Conservation (phyloP, 2,329 filamentous ascomycete genomes). For the Xylariaceae sp. region DNA sequence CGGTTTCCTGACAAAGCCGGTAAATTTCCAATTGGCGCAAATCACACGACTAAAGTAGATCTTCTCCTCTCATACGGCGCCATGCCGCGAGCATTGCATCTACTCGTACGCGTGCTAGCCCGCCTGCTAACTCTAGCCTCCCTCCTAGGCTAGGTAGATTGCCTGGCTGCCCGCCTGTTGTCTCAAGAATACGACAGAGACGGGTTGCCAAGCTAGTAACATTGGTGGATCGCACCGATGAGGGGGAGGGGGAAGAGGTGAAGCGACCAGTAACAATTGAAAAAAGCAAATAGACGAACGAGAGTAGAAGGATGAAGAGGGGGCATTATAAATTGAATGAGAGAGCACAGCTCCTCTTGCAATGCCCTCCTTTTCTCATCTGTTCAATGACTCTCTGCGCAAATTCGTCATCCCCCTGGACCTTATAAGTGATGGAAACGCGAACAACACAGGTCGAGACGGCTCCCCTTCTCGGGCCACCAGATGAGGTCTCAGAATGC, state of each 20-base stretch:
- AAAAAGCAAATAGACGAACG: not conserved
- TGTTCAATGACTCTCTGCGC: not conserved
- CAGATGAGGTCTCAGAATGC: conserved; percentile 13
- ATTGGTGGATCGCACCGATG: not conserved
- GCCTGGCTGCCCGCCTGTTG: too few relatives aligned
- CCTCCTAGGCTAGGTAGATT: too few relatives aligned
- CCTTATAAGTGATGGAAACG: conserved; percentile 12
- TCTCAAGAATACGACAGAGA: not conserved
- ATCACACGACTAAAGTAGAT: not conserved
- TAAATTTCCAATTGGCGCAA: not conserved
- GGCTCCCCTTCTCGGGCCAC: conserved; percentile 23
- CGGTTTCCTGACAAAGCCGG: not conserved
- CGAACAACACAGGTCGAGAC: conserved; percentile 21
- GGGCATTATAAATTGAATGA: not conserved
- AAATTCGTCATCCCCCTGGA: not conserved
- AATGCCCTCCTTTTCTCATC: not conserved
- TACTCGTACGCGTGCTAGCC: too few relatives aligned
- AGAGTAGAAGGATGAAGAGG: not conserved
- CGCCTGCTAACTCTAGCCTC: too few relatives aligned
- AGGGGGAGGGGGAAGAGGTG: not conserved
- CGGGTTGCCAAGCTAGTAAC: not conserved
- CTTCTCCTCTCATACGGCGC: too few relatives aligned
- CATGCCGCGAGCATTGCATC: not conserved
- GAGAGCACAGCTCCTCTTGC: not conserved
- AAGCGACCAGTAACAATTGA: not conserved